These are phyloP conservation scores for Ustilago cynodontis DNA, from an alignment of 1,284 basidiomycete genomes.

Conservation along the genomic window DNA sequence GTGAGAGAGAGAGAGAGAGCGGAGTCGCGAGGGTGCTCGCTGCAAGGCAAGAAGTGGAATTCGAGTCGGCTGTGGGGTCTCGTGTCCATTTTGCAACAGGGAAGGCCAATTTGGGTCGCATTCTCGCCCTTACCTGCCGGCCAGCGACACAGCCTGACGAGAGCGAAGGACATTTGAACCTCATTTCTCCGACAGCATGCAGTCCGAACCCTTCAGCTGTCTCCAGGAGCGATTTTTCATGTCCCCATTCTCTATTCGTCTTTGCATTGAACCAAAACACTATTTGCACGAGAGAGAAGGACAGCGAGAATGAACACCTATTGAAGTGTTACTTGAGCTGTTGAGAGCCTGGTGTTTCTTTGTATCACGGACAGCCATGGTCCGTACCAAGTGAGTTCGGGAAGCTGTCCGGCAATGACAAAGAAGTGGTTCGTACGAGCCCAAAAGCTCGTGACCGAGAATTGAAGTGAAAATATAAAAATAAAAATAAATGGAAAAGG, in stretches of 20 bases:
- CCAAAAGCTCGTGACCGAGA: conserved; percentile 7
- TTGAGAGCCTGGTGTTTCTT: background rate
- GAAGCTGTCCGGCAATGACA: conserved; percentile 17
- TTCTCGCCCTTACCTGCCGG: conserved; percentile 3
- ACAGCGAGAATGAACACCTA: background rate
- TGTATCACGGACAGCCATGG: background rate
- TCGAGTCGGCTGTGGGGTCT: conserved; percentile 32
- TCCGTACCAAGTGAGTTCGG: conserved; percentile 5
- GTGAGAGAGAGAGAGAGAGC: background rate
- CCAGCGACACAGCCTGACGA: conserved; percentile 15
- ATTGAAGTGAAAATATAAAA: background rate
- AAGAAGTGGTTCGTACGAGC: background rate
- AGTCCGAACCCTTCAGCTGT: background rate
- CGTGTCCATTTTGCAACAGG: conserved; percentile 25
- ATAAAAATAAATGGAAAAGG: conserved; percentile 8
- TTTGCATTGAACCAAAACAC: too few species aligned
- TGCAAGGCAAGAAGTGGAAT: background rate
- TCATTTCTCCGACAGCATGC: background rate
- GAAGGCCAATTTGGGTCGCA: conserved; percentile 6
- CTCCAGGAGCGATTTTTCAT: background rate
- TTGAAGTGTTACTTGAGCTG: background rate
- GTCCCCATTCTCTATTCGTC: too few species aligned
- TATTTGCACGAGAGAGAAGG: background rate
- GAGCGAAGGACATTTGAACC: background rate
- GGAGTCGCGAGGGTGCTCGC: background rate